These are phyloP conservation scores for Saururus chinensis DNA, from an alignment of 164 flowering plant species.

Conservation along the genomic window DNA sequence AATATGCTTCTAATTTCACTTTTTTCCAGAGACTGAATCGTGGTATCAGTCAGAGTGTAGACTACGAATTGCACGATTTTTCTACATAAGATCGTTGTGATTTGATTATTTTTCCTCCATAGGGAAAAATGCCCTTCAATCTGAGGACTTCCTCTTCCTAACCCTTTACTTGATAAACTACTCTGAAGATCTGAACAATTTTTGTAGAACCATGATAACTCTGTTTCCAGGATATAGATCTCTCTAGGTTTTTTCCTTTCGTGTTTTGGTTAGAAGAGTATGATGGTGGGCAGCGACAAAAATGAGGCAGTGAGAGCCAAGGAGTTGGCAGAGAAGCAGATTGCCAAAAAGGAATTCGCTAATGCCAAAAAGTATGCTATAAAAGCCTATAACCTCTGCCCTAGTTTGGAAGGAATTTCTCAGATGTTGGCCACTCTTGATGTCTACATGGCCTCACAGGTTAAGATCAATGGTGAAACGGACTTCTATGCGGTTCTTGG, in stretches of 20 bases:
- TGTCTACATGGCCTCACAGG: slow-evolving; percentile 30
- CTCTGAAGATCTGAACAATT: background rate
- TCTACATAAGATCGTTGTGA: background rate
- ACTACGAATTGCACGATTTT: background rate
- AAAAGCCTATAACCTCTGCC: slow-evolving; percentile 57
- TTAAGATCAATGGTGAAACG: slow-evolving; percentile 19
- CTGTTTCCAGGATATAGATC: background rate
- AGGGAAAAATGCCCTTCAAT: background rate
- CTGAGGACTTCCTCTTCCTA: background rate
- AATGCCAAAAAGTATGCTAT: slow-evolving; percentile 50
- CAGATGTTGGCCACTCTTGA: slow-evolving; percentile 40
- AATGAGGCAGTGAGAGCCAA: slow-evolving; percentile 49
- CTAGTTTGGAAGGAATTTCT: slow-evolving; percentile 40
- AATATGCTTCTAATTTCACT: too few relatives aligned
- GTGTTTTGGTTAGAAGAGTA: background rate
- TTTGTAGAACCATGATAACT: too few relatives aligned
- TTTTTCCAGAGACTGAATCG: background rate
- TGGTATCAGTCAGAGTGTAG: background rate
- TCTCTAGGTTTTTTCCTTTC: background rate
- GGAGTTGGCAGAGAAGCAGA: slow-evolving; percentile 34
- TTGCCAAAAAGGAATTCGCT: slow-evolving; percentile 17
- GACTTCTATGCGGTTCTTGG: slow-evolving; percentile 81
- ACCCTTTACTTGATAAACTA: background rate
- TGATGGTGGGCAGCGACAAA: slow-evolving; percentile 39
- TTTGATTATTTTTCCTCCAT: background rate